Conservation (phyloP, 352 stramenopile species). For the Globisporangium uncinulatum region DNA sequence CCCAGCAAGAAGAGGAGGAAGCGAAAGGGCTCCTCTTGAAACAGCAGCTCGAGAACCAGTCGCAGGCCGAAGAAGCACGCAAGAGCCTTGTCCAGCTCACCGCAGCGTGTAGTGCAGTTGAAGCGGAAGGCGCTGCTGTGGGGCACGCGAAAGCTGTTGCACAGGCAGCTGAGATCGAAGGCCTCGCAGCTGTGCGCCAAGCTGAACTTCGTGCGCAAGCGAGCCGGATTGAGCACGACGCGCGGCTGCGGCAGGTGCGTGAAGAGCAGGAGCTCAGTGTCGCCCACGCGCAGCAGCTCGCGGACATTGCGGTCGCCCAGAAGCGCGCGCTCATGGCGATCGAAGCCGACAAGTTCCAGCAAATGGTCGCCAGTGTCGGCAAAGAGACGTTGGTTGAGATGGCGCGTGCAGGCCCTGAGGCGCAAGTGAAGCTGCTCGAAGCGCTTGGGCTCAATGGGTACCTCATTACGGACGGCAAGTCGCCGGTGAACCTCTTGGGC, state of each 20-base stretch:
- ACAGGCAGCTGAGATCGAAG: constrained; percentile 70
- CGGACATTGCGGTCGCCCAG: constrained; percentile 63
- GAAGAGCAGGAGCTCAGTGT: constrained; percentile 63
- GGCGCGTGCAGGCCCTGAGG: constrained; percentile 59
- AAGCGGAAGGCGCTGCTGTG: constrained; percentile 61
- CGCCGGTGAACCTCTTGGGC: constrained; percentile 67
- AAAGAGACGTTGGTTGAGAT: constrained; percentile 74
- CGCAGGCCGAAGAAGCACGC: constrained; percentile 56
- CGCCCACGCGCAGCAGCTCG: constrained; percentile 47
- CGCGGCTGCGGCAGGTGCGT: constrained; percentile 40
- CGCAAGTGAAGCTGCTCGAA: constrained; percentile 75
- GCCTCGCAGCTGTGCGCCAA: constrained; percentile 59
- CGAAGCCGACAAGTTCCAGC: constrained; percentile 76
- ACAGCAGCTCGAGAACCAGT: constrained; percentile 78
- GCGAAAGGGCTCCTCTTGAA: constrained; percentile 65
- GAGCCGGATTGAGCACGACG: constrained; percentile 65
- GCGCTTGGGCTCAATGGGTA: constrained; percentile 75
- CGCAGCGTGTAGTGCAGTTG: constrained; percentile 61
- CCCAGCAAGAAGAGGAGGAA: constrained; percentile 79
- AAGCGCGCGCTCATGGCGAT: constrained; percentile 78
- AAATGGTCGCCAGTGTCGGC: constrained; percentile 73
- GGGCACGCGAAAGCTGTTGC: constrained; percentile 51
- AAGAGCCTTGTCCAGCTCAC: constrained; percentile 75
- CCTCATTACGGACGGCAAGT: constrained; percentile 82
- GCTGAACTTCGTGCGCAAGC: constrained; percentile 60